A percentile compares a stretch with the other conserved stretches of the same genome.
Conservation (phyloP, 441 rosid genomes). For the Populus hybrid region DNA sequence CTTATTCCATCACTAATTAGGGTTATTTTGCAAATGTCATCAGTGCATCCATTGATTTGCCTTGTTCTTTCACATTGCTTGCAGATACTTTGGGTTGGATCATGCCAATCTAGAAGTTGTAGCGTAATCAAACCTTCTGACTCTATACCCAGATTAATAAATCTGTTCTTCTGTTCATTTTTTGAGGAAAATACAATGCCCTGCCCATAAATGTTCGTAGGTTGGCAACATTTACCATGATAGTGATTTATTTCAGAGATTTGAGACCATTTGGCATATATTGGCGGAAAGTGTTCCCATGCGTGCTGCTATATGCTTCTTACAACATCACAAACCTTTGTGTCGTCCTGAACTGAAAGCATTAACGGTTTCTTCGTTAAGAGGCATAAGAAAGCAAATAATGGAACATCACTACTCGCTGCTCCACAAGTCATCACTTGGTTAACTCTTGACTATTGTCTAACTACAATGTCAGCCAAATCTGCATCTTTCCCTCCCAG, state of each 20-base stretch:
- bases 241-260: not conserved
- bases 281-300: no score
- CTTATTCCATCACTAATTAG: no score
- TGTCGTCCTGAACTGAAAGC: not conserved
- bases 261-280: not conserved
- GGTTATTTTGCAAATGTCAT: no score
- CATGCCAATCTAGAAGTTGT: not conserved
- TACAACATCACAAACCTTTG: not conserved
- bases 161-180: not conserved
- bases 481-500: constrained; percentile 15
- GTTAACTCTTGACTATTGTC: not conserved
- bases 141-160: no score
- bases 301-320: no score
- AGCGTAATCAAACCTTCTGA: no score
- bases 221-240: not conserved
- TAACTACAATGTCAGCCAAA: constrained; percentile 8
- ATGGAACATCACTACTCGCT: not conserved
- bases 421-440: not conserved
- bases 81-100: not conserved
- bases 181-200: not conserved
- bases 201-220: not conserved
- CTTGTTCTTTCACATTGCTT: no score
- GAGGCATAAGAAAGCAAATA: not conserved
- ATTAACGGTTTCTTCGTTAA: not conserved
- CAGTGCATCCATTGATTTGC: no score